These are phyloP conservation scores for Gymnopilus dilepis DNA, from an alignment of 768 basidiomycete genomes.

Conservation along the genomic window DNA sequence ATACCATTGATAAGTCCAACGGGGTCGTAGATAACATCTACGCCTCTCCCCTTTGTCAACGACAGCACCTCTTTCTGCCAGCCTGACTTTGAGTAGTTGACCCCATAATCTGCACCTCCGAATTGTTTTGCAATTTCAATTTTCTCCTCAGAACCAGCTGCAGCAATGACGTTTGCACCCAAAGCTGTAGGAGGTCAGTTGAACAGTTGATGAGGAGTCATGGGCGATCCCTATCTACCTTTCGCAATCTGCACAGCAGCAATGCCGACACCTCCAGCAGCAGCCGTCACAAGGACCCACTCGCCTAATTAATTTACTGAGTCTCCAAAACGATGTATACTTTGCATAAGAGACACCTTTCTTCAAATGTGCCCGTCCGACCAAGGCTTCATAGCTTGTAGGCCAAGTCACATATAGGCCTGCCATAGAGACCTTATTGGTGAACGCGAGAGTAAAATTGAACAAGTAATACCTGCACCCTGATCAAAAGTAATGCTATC, in stretches of 20 bases:
- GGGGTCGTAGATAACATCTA: constrained; percentile 86
- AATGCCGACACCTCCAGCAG: constrained; percentile 95
- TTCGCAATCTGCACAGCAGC: constrained; percentile 93
- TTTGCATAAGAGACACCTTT: constrained; percentile 48
- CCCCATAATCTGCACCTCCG: constrained; percentile 82
- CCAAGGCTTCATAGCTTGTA: constrained; percentile 91
- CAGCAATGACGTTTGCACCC: constrained; percentile 95
- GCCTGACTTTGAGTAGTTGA: constrained; percentile 77
- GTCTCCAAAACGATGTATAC: constrained; percentile 15
- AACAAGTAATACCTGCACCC: constrained; percentile 66
- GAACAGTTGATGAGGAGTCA: neutral
- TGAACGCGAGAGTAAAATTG: neutral
- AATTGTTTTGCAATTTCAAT: constrained; percentile 74
- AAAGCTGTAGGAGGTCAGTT: constrained; percentile 53
- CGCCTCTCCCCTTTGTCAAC: constrained; percentile 85
- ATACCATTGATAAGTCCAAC: constrained; percentile 77
- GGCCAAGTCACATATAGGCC: constrained; percentile 90
- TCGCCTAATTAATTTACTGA: constrained; percentile 57
- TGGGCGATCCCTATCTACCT: constrained; percentile 47
- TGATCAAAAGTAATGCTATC: constrained; percentile 80
- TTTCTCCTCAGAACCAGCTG: constrained; percentile 81
- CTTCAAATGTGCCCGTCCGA: constrained; percentile 82
- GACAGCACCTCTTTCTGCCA: constrained; percentile 93
- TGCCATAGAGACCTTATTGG: constrained; percentile 27
- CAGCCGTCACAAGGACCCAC: constrained; percentile 91